These are phyloP conservation scores for Tilletia caries DNA, from an alignment of 1,284 basidiomycete species.

Conservation along the genomic window DNA sequence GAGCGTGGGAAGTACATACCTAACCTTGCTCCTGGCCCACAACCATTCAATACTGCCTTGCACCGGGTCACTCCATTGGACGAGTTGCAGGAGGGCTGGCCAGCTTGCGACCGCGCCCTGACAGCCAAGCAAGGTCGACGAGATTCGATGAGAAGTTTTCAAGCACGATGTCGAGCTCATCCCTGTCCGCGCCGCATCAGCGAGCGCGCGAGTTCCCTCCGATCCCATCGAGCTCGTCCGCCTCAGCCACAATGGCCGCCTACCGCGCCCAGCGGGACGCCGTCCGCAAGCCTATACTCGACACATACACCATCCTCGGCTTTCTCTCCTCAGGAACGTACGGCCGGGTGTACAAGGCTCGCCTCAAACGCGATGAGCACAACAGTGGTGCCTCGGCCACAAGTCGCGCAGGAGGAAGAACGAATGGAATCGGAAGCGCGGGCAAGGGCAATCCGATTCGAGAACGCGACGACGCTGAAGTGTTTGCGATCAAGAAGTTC, in stretches of 20 bases:
- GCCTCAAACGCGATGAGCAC: slow-evolving; percentile 51
- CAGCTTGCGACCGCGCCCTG: too few relatives aligned
- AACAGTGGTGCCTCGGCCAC: neutral
- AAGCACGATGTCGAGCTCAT: too few relatives aligned
- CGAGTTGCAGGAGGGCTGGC: too few relatives aligned
- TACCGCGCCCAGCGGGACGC: slow-evolving; percentile 43
- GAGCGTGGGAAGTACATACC: too few relatives aligned
- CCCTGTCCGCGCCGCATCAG: too few relatives aligned
- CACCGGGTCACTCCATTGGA: too few relatives aligned
- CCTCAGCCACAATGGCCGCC: slow-evolving; percentile 32
- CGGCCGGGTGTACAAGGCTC: slow-evolving; percentile 94
- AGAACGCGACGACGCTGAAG: slow-evolving; percentile 16
- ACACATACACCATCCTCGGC: slow-evolving; percentile 77
- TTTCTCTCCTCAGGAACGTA: slow-evolving; percentile 98
- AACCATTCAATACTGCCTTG: too few relatives aligned
- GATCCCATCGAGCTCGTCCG: neutral
- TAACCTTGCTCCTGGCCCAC: too few relatives aligned
- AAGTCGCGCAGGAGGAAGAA: neutral
- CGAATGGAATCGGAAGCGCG: neutral
- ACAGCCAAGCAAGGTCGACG: too few relatives aligned
- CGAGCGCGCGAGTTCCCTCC: neutral
- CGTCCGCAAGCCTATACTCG: slow-evolving; percentile 35
- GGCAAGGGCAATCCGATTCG: neutral
- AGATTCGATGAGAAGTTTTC: too few relatives aligned
- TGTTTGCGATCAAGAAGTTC: slow-evolving; percentile 97